phyloP scores from a whole-genome alignment of 1,284 basidiomycete species.

The Phlebopus sp. region DNA sequence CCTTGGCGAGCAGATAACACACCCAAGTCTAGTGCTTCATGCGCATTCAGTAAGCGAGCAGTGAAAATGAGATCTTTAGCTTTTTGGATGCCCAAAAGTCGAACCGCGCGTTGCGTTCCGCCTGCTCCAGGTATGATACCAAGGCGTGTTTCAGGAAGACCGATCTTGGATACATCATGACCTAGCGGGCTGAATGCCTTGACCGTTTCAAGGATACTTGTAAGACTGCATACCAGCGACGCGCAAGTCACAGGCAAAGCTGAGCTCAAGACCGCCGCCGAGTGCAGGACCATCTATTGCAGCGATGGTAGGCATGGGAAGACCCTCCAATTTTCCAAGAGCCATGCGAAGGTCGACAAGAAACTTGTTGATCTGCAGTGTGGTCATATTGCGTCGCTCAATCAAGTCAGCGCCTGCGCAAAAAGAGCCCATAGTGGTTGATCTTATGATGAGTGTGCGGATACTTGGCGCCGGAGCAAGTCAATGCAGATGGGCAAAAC shows the following conservation, averaged over 20 bases:
- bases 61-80: constrained; percentile 86
- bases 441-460: constrained; percentile 78
- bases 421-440: constrained; percentile 73
- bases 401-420: constrained; percentile 92
- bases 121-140: constrained; percentile 97
- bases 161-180: constrained; percentile 64
- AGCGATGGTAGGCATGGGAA: constrained; percentile 87
- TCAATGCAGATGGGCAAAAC: not conserved
- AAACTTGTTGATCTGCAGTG: constrained; percentile 74
- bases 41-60: constrained; percentile 52
- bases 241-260: constrained; percentile 85
- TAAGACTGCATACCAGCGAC: constrained; percentile 60
- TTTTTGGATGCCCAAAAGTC: constrained; percentile 77
- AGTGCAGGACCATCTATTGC: constrained; percentile 92
- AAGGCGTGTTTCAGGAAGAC: constrained; percentile 74
- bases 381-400: constrained; percentile 81
- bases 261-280: constrained; percentile 87
- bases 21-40: constrained; percentile 79
- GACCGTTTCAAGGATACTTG: not conserved
- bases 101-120: constrained; percentile 84
- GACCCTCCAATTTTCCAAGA: constrained; percentile 70
- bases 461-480: constrained; percentile 41
- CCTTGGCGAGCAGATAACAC: constrained; percentile 16
- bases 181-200: constrained; percentile 23
- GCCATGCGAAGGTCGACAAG: constrained; percentile 74